These are phyloP conservation scores for Rhizopogon vinicolor DNA, from an alignment of 768 basidiomycete species.

Conservation along the genomic window DNA sequence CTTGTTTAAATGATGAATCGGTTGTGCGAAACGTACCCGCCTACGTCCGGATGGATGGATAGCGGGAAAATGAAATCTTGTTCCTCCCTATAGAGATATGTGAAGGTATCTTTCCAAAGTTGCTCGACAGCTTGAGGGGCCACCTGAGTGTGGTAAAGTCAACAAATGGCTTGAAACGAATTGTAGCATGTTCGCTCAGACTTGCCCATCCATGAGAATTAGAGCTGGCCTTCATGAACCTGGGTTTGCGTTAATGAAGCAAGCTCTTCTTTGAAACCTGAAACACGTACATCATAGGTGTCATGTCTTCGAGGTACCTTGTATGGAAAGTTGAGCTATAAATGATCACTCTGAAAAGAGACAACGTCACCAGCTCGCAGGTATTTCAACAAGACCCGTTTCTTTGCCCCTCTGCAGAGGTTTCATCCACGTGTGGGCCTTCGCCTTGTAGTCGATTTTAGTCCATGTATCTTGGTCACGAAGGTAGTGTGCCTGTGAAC, in stretches of 20 bases:
- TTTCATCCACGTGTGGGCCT: conserved; percentile 66
- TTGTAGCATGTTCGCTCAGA: not conserved
- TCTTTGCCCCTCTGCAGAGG: conserved; percentile 57
- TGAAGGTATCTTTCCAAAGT: conserved; percentile 70
- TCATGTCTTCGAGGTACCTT: conserved; percentile 65
- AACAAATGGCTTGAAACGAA: not conserved
- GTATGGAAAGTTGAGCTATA: not conserved
- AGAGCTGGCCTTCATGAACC: conserved; percentile 60
- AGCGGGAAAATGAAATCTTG: conserved; percentile 63
- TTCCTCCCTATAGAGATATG: conserved; percentile 58
- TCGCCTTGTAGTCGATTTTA: conserved; percentile 55
- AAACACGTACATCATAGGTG: conserved; percentile 56
- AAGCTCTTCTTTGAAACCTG: not conserved
- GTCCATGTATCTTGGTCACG: conserved; percentile 64
- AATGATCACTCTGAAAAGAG: not conserved
- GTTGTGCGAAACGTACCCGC: conserved; percentile 39
- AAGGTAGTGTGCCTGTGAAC: conserved; percentile 59
- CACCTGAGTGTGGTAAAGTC: conserved; percentile 32
- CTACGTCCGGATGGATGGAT: conserved; percentile 71
- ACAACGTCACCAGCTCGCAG: conserved; percentile 54
- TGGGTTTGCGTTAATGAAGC: conserved; percentile 15
- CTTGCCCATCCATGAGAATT: conserved; percentile 67
- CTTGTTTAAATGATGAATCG: not conserved
- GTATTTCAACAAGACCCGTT: conserved; percentile 57
- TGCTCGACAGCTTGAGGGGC: conserved; percentile 57